These are phyloP conservation scores for Phytophthora foliorum DNA, from an alignment of 352 stramenopile genomes.

Conservation along the genomic window DNA sequence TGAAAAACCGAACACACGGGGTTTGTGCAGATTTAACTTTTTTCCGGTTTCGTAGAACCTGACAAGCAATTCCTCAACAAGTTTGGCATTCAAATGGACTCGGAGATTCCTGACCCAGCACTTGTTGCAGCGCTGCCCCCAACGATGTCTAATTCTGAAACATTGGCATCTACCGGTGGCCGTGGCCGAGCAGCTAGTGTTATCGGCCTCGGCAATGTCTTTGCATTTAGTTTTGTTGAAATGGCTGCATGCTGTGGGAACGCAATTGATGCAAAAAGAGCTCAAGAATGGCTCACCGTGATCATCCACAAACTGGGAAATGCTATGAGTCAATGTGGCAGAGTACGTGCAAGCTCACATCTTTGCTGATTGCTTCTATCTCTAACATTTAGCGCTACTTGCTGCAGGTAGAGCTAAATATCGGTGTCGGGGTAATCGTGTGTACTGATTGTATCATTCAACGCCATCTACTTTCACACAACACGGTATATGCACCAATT, in stretches of 20 bases:
- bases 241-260: constrained; percentile 74
- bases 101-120: constrained; percentile 24
- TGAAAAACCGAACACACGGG: neutral
- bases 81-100: constrained; percentile 54
- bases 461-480: constrained; percentile 54
- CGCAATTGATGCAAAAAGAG: constrained; percentile 51
- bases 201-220: constrained; percentile 23
- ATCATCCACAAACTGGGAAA: constrained; percentile 69
- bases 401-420: constrained; percentile 67
- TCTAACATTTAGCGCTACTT: neutral
- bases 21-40: neutral
- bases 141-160: constrained; percentile 8
- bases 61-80: constrained; percentile 64
- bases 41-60: constrained; percentile 46
- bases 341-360: constrained; percentile 35
- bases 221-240: constrained; percentile 70
- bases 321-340: constrained; percentile 57
- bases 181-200: constrained; percentile 13
- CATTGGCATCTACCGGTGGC: neutral
- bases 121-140: constrained; percentile 14
- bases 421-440: constrained; percentile 66
- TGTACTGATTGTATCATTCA: constrained; percentile 62
- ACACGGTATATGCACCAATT: constrained; percentile 43
- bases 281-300: constrained; percentile 69
- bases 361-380: neutral